These are phyloP conservation scores for Poteriospumella lacustris DNA, from an alignment of 108 stramenopile species.

Conservation along the genomic window DNA sequence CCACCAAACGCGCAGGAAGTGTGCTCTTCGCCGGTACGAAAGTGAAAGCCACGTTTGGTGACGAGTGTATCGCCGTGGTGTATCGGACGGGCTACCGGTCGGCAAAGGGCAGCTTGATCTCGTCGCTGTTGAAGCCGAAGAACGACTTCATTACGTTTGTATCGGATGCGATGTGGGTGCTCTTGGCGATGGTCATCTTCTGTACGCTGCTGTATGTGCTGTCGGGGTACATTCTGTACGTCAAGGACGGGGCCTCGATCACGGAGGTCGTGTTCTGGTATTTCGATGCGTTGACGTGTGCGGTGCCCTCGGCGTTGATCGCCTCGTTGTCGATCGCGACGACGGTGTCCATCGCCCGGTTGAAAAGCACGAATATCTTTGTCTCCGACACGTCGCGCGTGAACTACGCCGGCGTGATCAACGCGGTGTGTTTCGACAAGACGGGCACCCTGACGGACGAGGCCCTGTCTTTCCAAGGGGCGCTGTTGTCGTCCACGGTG, in stretches of 20 bases:
- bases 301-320: background rate
- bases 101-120: background rate
- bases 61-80: slow-evolving; percentile 13
- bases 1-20: background rate
- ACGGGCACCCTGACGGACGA: slow-evolving; percentile 27
- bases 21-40: background rate
- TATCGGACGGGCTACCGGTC: slow-evolving; percentile 19
- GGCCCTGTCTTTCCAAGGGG: background rate
- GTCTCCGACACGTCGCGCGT: slow-evolving; percentile 13
- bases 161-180: slow-evolving; percentile 18
- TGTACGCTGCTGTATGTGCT: background rate
- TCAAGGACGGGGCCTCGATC: background rate
- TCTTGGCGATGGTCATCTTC: background rate
- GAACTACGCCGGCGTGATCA: slow-evolving; percentile 18
- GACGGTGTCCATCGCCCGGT: background rate
- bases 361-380: background rate
- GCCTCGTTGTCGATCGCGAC: slow-evolving; percentile 11
- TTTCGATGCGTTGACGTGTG: slow-evolving; percentile 17
- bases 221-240: background rate
- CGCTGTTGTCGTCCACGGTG: background rate
- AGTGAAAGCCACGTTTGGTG: background rate
- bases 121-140: slow-evolving; percentile 12
- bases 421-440: slow-evolving; percentile 17
- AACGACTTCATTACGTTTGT: background rate
- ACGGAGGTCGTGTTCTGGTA: background rate